Evolutionary conservation across 768 basidiomycete genomes (phyloP).

Genomic region (Serpula lacrymans): DNA sequence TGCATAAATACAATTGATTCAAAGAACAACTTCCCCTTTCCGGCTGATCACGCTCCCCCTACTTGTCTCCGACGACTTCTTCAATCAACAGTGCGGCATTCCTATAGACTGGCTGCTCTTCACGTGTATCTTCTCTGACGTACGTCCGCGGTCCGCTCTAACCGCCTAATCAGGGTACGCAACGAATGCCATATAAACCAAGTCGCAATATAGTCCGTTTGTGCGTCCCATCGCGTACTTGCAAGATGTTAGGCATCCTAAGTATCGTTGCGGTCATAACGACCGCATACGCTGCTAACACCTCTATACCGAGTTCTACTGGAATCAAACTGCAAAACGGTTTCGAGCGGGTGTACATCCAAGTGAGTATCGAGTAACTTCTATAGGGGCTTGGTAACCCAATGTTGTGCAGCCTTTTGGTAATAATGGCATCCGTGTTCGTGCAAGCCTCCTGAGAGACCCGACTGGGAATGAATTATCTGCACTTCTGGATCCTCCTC

Average conservation of each 20-base stretch:
- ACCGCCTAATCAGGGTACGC: neutral
- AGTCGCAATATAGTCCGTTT: neutral
- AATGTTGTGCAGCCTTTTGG: constrained; percentile 29
- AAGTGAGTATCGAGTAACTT: constrained; percentile 17
- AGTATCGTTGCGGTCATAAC: neutral
- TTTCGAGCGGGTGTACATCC: constrained; percentile 32
- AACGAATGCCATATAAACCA: too few species aligned
- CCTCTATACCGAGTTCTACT: constrained; percentile 15
- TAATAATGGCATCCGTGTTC: constrained; percentile 35
- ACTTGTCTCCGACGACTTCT: too few species aligned
- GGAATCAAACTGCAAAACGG: constrained; percentile 34
- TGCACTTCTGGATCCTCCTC: constrained; percentile 34
- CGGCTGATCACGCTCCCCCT: too few species aligned
- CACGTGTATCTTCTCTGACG: neutral
- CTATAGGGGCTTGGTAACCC: neutral
- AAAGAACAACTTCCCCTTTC: too few species aligned
- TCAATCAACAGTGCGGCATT: too few species aligned
- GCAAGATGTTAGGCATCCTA: constrained; percentile 2
- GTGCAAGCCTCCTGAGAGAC: constrained; percentile 31
- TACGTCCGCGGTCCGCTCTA: neutral
- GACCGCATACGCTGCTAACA: neutral
- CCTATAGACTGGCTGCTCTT: too few species aligned
- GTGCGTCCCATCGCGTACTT: too few species aligned
- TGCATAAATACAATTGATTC: too few species aligned
- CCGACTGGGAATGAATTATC: constrained; percentile 33